Evolutionary conservation across 352 stramenopile species (phyloP), one percentile per base, ranked within the genome.

Genomic region (Lagenidium sp.): DNA sequence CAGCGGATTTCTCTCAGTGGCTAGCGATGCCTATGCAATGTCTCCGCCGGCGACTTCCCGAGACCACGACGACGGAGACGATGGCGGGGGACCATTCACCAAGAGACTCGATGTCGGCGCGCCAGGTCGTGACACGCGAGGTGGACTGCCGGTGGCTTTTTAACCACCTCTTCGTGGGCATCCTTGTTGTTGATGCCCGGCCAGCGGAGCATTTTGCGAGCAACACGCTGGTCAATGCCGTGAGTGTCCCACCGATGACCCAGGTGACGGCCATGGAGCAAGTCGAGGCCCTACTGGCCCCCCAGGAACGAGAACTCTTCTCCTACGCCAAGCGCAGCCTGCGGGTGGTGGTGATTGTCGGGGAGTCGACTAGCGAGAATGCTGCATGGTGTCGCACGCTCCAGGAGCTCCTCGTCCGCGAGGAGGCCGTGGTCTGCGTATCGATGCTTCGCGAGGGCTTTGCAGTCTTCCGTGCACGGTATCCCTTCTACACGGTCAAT

Each of bases 131-230:
- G 44, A 73, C 67, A 3, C 71, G 70, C 7, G 65, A 70, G 29
- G 80, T 93, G 10, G 82, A 82, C 41, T 90, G 77, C 35, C 68
- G 71, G 30, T 93, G 80, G 80, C 63, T 93, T 1, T 93, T 86
- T 53, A 93, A 93, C 55, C 75, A 88, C 41, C 73, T 85, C 34
- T 77, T 90, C 47, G 75, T 73, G 6, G 80, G 80, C 22, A 70
- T 84, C 41, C 85, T 93, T 30, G 49, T 93, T 5, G 74, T 93
- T 49, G 80, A 93, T 51, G 74, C 73, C 21, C 65, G 80, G 7
- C 47, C 55, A 18, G 53, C 60, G 20, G 55, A 54, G 0, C 63
- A 58, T 36, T 92, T 75, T 41, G 72, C 87, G 42, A 60, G 82
- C 20, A 74, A 89, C 60, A 73, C 74, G 35, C 86, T 92, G 49